Evolutionary conservation across 176 grass and related monocot genomes (phyloP), one percentile per base, ranked within the genome.

Genomic region (Triticum urartu): DNA sequence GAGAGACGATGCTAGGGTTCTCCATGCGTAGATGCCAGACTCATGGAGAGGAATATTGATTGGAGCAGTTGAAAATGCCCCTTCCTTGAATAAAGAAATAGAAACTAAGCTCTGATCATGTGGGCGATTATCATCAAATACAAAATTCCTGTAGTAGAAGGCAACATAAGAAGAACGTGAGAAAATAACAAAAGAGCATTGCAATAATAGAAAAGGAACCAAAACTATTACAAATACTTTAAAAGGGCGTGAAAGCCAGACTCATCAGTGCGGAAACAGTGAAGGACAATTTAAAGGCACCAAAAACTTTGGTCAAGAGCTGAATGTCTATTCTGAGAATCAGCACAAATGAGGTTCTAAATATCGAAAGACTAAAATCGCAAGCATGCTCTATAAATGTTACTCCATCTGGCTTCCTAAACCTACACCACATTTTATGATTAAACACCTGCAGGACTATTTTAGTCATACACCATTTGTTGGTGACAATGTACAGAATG

Each of bases 51-150:
- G 86, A 38, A 96, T 78, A 79, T 79, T 87, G 80, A 96, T 88
- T 67, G 91, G 89, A 86, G 79, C 86, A 77, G 94, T 96, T 86
- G 94, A 93, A 91, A 93, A 91, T 86, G 77, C 42, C 32, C 87
- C 91, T 91, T 96, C 89, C 82, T 93, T 87, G 61, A 93, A 78
- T 78, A 96, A 89, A 86, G 87, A 90, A 72, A 96, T 59, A 72
- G 82, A 90, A 73, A 96, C 94, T 18, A 74, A 35, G 68, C 61
- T 88, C 62, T 89, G 60, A 86, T 88, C 83, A 88, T 81, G 63
- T 59, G 69, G 83, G 52, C 15, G 64, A 58, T 94, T 86, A 87
- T 89, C 81, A 82, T 83, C 80, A 89, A 96, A 85, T 68, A 85
- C 40, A 21, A 84, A 70, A 62, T 92, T 79, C 85, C 94, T 96